Base-by-base conservation (phyloP, 2,329 filamentous ascomycete species). In the Simplicillium aogashimaense region DNA sequence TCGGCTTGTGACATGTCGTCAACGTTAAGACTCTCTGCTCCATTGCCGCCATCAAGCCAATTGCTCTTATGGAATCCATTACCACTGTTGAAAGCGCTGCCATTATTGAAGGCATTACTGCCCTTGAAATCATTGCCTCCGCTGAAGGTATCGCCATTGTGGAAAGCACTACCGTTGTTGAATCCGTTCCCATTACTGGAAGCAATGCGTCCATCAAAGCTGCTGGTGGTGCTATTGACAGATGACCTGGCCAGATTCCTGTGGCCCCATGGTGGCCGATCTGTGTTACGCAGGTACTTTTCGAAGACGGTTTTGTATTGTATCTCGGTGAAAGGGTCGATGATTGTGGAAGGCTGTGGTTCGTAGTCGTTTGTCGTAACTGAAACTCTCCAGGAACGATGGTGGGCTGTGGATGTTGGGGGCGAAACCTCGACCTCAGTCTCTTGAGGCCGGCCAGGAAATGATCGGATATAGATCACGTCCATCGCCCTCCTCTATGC, bases 271-370 rank as follows among this genome's bases (percentile, higher is more conserved):
- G 39, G 45, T 15, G 47, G 46, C 6, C 43, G 39, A 33, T 53
- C 52, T 14, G 51, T 50, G 37, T 45, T 48, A 14, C 45, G 48
- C n/a, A 54, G 46, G 35, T 55, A 53, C 20, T 45, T 34, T 38
- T 55, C 53, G 29, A 55, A 50, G 36, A 55, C 39, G 29, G 43
- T 37, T 13, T 42, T 46, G 34, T 55, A 55, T 28, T 55, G 45
- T n/a, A 29, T 35, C 33, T 50, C 48, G 17, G 45, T 33, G 16
- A 55, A 52, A 5, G 53, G 53, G 35, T 55, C 53, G 30, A 42
- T 37, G 11, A 55, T 50, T 33, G 40, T 41, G 6, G 39, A 18
- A 18, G n/a, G 30, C 8, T 20, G 36, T 12, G 45, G 30, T 12
- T 45, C 35, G 15, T 40, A 15, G 30, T 47, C 40, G 43, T 52